Evolutionary conservation across 345 rosid genomes (phyloP), one percentile per base, ranked within the genome.

Genomic region (Garcia nutans): DNA sequence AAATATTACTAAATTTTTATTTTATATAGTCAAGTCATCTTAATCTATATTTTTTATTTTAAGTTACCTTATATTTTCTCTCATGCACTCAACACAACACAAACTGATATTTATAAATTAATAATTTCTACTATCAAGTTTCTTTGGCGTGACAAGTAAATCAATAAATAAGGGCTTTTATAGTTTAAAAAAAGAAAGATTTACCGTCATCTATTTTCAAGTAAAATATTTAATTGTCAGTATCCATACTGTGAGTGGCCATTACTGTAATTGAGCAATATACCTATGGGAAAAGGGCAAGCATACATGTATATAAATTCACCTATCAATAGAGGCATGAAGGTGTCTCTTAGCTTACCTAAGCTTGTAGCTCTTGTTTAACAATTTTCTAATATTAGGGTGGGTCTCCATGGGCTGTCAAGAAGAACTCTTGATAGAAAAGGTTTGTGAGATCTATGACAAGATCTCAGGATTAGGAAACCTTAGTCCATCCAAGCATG

Each of bases 401-500:
- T 50, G 75, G 56, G 31, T 61, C 60, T 3, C 23, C 68, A 72
- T 77, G 76, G 76, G 71, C 22, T 72, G 47, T 61, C 75, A 63
- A 55, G 63, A 71, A 19, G 65, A 71, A 23, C 47, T 57, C 22
- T 10, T 72, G 55, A 66, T 72, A 59, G 72, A 66, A n/a, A 72
- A 31, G 44, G 68, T 78, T n/a, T 45, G 74, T n/a, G 69, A 61
- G 19, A 68, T 79, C n/a, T 79, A 79, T 44, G 70, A 68, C 10
- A 42, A 79, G 26, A 22, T 74, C 22, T 60, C 74, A 1, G 52
- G 15, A 45, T 28, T 79, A 54, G 65, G 68, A 22, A 59, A 52
- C 70, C 74, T 73, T 24, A 49, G 22, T 8, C 81, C 81, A 3
- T 73, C 74, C 57, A 68, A 74, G 44, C 37, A 74, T 41, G 82